Base-by-base conservation (phyloP, 1,284 basidiomycete species). In the Sporisorium scitamineum region DNA sequence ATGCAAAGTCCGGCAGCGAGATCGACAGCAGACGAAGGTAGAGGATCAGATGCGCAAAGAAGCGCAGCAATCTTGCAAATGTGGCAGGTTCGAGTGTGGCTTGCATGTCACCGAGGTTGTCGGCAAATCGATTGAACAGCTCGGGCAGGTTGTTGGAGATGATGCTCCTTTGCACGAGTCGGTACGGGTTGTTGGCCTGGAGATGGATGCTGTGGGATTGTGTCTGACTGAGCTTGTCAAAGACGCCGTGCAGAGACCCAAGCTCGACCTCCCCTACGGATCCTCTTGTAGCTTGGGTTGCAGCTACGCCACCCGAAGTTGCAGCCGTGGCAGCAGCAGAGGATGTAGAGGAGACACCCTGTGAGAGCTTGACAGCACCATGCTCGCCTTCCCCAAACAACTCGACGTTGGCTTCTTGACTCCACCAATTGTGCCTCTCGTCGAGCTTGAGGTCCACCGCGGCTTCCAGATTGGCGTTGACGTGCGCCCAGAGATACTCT, bases 1-100 rank as follows among this genome's bases (percentile, higher is more conserved):
- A 78, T 0, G 90, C 91, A 0, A 93, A 90, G 13, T 90, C 74
- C 6, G 78, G 71, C 42, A 81, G 60, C 7, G 75, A 67, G 32
- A 75, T 59, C 64, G 92, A 91, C 47, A 97, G 91, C 85, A 94
- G 89, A 61, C 92, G 91, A 2, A 97, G 88, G 86, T 92, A 95
- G 20, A 99, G 90, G 71, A 94, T 94, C n/a, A 98, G 88, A 81
- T 99, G 96, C 0, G 95, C 91, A 83, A 97, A 97, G 88, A 99
- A 99, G 26, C 95, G 93, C 27, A 89, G 78, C 20, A 89, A 81
- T 13, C 88, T 87, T 11, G 83, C 84, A 55, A 80, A 81, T 0
- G 62, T 63, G 7, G 67, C 54, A 32, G 80, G 78, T 29, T 71
- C 73, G 24, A 80, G 39, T 11, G 65, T 39, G 1, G 54, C 54